phyloP scores from a whole-genome alignment of 2,329 filamentous ascomycete genomes.

The Colletotrichum sp. region DNA sequence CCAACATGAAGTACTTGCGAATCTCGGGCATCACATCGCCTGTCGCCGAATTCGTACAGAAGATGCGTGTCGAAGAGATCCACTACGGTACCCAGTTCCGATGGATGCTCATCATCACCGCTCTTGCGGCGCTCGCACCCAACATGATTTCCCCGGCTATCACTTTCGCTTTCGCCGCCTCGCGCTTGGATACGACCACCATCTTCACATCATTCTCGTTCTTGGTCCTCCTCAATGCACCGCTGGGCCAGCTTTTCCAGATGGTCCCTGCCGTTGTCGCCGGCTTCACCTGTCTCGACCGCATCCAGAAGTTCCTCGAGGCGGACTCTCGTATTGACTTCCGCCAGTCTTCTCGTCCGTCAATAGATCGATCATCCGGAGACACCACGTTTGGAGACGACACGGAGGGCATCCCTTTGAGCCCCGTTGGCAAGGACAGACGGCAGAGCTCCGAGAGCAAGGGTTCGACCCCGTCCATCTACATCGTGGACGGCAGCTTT shows the following conservation, averaged over 20 bases:
- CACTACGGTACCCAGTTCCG: slow-evolving; percentile 26
- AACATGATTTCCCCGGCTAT: slow-evolving; percentile 39
- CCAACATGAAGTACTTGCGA: slow-evolving; percentile 30
- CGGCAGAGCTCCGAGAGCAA: not conserved
- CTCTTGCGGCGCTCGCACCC: slow-evolving; percentile 37
- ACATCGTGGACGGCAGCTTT: slow-evolving; percentile 29
- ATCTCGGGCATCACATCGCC: slow-evolving; percentile 35
- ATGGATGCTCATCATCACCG: slow-evolving; percentile 28
- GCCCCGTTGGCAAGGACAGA: not conserved
- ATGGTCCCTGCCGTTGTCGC: slow-evolving; percentile 34
- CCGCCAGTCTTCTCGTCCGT: slow-evolving; percentile 17
- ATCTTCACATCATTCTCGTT: slow-evolving; percentile 38
- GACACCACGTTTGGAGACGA: slow-evolving; percentile 2
- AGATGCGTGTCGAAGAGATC: slow-evolving; percentile 28
- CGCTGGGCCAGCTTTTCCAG: slow-evolving; percentile 36
- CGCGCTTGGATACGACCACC: slow-evolving; percentile 26
- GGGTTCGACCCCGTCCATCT: not conserved
- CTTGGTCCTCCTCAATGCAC: slow-evolving; percentile 36
- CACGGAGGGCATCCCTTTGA: not conserved
- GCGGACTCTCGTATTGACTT: slow-evolving; percentile 28
- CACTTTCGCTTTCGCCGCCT: slow-evolving; percentile 31
- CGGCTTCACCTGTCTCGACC: slow-evolving; percentile 34
- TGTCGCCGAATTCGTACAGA: slow-evolving; percentile 27
- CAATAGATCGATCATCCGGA: slow-evolving; percentile 10
- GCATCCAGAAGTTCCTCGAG: slow-evolving; percentile 44